Evolutionary conservation across 352 stramenopile species (phyloP).

Genomic region (Phytophthora syringae): DNA sequence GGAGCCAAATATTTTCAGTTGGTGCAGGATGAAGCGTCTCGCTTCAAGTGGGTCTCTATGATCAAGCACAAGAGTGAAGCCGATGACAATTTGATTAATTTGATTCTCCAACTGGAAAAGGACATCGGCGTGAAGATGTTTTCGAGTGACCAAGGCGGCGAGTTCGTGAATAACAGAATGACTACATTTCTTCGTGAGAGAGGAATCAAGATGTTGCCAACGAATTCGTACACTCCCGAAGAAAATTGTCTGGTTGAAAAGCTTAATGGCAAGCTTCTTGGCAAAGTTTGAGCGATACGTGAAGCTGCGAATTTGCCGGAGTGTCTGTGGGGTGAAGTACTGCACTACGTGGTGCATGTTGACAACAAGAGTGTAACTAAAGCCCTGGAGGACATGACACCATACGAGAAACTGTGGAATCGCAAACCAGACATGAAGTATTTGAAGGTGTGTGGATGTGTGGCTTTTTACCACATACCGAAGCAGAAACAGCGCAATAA

Average conservation of each 20-base stretch:
- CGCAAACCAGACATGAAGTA: conserved; percentile 8
- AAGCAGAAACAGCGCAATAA: conserved; percentile 5
- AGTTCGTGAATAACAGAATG: conserved; percentile 5
- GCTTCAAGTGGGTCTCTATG: background rate
- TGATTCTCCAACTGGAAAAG: conserved; percentile 2
- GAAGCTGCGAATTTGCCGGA: conserved; percentile 1
- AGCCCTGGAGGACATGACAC: conserved; percentile 1
- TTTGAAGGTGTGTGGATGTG: conserved; percentile 9
- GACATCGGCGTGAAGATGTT: background rate
- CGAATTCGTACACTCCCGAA: conserved; percentile 7
- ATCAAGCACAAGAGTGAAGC: conserved; percentile 3
- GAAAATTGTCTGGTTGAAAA: conserved; percentile 12
- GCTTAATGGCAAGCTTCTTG: background rate
- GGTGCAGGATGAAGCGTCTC: background rate
- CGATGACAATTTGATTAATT: conserved; percentile 1
- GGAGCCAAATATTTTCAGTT: conserved; percentile 5
- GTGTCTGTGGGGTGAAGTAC: conserved; percentile 4
- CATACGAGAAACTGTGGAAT: conserved; percentile 4
- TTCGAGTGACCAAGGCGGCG: conserved; percentile 8
- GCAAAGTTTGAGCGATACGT: conserved; percentile 6
- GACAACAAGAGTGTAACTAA: conserved; percentile 15
- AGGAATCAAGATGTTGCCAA: background rate
- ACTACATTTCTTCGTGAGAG: background rate
- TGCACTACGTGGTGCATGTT: conserved; percentile 9
- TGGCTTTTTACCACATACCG: conserved; percentile 6